Base-by-base conservation (phyloP, 352 stramenopile genomes). In the Albugo laibachii region DNA sequence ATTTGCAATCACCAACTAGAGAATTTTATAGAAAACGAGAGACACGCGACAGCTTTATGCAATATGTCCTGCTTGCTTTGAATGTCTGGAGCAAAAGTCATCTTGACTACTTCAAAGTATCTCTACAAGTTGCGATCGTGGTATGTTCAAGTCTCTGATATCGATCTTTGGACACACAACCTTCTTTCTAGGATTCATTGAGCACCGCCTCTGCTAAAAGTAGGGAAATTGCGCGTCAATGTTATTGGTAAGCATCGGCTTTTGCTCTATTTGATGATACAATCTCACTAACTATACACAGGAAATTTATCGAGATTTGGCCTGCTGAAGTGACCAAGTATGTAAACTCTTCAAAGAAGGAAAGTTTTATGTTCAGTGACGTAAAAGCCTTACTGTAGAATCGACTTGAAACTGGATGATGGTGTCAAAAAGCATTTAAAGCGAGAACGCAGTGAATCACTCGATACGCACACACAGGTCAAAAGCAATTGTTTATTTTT, bases 351-450 rank as follows among this genome's bases (percentile, higher is more conserved):
- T 31, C 24, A 31, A n/a, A n/a, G n/a, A n/a, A n/a, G n/a, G n/a
- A n/a, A n/a, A n/a, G n/a, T 16, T 19, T 16, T 15, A 41, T 11
- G 5, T 11, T 15, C 5, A 45, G 36, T 54, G 14, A 36, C 16
- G 11, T 21, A n/a, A 10, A 51, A 36, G 16, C 34, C 18, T 46
- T 19, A 21, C 6, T 36, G 16, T 52, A 80, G 61, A 35, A 49
- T 82, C 14, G 66, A 78, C 41, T 47, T 42, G 18, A 46, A 66
- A 50, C 48, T 83, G 16, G 43, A 53, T n/a, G 52, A 70, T 38
- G 59, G 48, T 20, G 69, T 80, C 18, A 83, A 79, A 24, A 83
- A 80, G 48, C 65, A 83, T 42, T 49, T 83, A 35, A 79, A 83
- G 49, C 56, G 69, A 24, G 52, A 63, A 41, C 47, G 50, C 20